These are phyloP conservation scores for Sonneratia caseolaris DNA, from an alignment of 345 rosid genomes.

Conservation along the genomic window DNA sequence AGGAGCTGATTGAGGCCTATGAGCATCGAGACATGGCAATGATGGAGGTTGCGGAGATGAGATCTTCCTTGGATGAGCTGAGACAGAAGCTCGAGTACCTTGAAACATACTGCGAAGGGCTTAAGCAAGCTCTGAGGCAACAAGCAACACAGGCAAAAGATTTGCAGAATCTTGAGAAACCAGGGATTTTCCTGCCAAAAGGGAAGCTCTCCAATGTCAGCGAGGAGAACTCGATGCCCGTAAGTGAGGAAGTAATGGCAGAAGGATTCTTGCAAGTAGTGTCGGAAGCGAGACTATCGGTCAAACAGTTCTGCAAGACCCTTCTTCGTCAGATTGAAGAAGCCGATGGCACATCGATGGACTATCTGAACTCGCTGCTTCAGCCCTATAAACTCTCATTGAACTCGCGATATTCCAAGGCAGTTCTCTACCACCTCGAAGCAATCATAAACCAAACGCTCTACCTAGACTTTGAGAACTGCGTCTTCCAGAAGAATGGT, in stretches of 20 bases:
- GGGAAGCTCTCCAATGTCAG: conserved; percentile 28
- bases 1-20: conserved; percentile 64
- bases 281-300: conserved; percentile 84
- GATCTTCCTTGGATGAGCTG: conserved; percentile 58
- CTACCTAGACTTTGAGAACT: conserved; percentile 87
- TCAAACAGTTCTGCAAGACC: conserved; percentile 86
- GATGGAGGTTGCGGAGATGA: conserved; percentile 67
- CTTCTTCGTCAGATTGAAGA: conserved; percentile 64
- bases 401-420: conserved; percentile 56
- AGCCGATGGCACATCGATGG: conserved; percentile 39
- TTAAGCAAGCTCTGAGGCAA: conserved; percentile 68
- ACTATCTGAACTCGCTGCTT: conserved; percentile 53
- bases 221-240: conserved; percentile 48
- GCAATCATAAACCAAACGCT: conserved; percentile 69
- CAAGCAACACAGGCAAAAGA: conserved; percentile 45
- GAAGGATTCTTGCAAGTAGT: conserved; percentile 91
- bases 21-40: conserved; percentile 68
- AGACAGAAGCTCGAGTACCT: conserved; percentile 71
- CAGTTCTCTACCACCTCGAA: conserved; percentile 67
- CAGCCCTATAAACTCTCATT: conserved; percentile 55
- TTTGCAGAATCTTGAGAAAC: conserved; percentile 20
- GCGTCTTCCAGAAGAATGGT: conserved; percentile 69
- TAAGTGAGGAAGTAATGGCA: conserved; percentile 77
- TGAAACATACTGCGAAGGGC: conserved; percentile 72
- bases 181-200: conserved; percentile 22